Evolutionary conservation across 305 asterid genomes (phyloP).

Genomic region (Fraxinus floribunda): DNA sequence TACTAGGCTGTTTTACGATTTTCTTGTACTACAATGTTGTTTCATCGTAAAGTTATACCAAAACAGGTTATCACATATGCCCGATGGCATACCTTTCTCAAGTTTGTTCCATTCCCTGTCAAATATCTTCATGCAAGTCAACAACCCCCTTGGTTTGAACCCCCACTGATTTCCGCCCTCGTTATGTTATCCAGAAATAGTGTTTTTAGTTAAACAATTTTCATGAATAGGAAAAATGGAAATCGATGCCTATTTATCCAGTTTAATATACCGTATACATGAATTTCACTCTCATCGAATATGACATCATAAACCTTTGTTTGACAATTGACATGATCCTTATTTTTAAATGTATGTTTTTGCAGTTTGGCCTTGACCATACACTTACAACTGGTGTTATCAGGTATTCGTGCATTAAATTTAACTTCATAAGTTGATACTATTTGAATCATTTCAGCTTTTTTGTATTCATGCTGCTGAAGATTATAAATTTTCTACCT

Average conservation of each 20-base stretch:
- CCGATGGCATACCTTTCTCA: neutral
- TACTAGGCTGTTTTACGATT: neutral
- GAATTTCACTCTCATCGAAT: slow-evolving; percentile 3
- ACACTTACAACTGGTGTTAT: slow-evolving; percentile 98
- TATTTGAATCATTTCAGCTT: neutral
- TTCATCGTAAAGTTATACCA: neutral
- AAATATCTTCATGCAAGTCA: neutral
- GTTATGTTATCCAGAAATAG: neutral
- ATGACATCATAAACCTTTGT: slow-evolving; percentile 12
- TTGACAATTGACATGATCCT: slow-evolving; percentile 22
- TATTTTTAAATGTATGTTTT: slow-evolving; percentile 22
- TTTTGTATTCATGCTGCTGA: slow-evolving; percentile 9
- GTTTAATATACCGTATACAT: slow-evolving; percentile 9
- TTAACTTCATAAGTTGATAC: slow-evolving; percentile 1
- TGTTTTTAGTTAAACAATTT: neutral
- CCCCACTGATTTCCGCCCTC: neutral
- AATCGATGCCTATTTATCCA: neutral
- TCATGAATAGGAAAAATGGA: neutral
- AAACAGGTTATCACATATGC: neutral
- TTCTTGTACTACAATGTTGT: neutral
- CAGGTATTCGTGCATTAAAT: slow-evolving; percentile 52
- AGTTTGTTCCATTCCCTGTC: neutral
- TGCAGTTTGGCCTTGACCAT: slow-evolving; percentile 98
- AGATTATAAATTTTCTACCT: slow-evolving; percentile 3
- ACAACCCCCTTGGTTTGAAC: neutral